Evolutionary conservation across 163 green algal species (phyloP).

Genomic region (Prototheca cutis): DNA sequence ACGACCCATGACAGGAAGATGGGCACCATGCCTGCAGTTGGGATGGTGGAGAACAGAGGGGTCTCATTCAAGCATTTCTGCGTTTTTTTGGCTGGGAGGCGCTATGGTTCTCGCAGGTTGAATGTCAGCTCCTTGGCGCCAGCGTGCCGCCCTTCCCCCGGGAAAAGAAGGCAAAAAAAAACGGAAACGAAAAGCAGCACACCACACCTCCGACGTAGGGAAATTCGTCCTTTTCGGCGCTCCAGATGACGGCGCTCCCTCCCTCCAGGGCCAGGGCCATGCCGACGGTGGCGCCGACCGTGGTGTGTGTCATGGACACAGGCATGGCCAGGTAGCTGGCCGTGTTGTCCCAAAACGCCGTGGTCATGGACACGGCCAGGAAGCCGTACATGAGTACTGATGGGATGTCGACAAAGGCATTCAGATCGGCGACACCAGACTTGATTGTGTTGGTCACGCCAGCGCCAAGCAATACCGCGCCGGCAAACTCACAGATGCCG

Average conservation of each 20-base stretch:
- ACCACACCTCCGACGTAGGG: conserved; percentile 35
- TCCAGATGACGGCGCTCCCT: conserved; percentile 38
- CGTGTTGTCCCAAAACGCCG: conserved; percentile 27
- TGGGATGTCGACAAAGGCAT: conserved; percentile 11
- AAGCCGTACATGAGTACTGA: conserved; percentile 37
- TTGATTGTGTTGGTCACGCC: conserved; percentile 41
- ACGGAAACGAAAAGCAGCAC: no score
- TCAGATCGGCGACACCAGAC: conserved; percentile 21
- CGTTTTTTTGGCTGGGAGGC: no score
- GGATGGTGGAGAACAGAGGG: no score
- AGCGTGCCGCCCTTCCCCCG: no score
- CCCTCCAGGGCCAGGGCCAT: conserved; percentile 36
- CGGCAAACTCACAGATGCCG: conserved; percentile 53
- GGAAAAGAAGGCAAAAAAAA: no score
- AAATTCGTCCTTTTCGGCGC: conserved; percentile 21
- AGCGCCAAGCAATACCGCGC: conserved; percentile 54
- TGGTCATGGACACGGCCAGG: conserved; percentile 28
- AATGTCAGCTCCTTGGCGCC: no score
- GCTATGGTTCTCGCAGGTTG: no score
- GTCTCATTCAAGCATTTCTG: no score
- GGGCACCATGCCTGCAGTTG: conserved; percentile 31
- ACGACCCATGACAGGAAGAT: conserved; percentile 46
- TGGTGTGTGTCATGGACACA: conserved; percentile 42
- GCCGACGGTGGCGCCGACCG: conserved; percentile 37
- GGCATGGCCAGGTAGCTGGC: conserved; percentile 27